These are phyloP conservation scores for Populus nigra DNA, from an alignment of 345 rosid species.

Conservation along the genomic window DNA sequence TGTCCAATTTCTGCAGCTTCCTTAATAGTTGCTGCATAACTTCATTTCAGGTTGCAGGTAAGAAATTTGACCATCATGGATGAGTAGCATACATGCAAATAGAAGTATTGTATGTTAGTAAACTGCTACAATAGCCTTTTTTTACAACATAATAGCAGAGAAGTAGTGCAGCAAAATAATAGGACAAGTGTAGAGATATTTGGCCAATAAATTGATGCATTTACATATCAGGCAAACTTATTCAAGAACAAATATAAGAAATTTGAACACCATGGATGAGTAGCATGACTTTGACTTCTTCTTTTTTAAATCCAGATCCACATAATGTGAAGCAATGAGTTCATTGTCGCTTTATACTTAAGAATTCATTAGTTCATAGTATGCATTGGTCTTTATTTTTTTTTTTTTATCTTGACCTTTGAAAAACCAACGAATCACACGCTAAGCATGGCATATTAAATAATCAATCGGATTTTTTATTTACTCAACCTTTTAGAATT, in stretches of 20 bases:
- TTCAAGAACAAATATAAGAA: not conserved
- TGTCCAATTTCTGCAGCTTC: slow-evolving; percentile 27
- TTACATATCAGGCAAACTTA: not conserved
- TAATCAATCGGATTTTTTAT: too few relatives aligned
- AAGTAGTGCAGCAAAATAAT: not conserved
- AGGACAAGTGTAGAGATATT: not conserved
- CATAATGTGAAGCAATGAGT: too few relatives aligned
- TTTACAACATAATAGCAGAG: not conserved
- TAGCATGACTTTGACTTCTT: too few relatives aligned
- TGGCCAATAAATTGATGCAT: not conserved
- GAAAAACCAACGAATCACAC: too few relatives aligned
- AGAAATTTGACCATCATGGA: not conserved
- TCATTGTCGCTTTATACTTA: too few relatives aligned
- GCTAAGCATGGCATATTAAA: too few relatives aligned
- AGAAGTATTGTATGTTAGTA: not conserved
- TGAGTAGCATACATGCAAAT: not conserved
- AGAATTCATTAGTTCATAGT: too few relatives aligned
- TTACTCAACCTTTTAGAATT: too few relatives aligned
- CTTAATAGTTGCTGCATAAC: slow-evolving; percentile 19
- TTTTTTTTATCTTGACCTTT: too few relatives aligned
- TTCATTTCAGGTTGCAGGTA: slow-evolving; percentile 17
- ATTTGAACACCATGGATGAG: too few relatives aligned
- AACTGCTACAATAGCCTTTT: not conserved
- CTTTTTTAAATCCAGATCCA: too few relatives aligned
- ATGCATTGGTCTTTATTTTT: too few relatives aligned